Conservation (phyloP, 169 alveolate species). For the Plasmodium cynomolgi region DNA sequence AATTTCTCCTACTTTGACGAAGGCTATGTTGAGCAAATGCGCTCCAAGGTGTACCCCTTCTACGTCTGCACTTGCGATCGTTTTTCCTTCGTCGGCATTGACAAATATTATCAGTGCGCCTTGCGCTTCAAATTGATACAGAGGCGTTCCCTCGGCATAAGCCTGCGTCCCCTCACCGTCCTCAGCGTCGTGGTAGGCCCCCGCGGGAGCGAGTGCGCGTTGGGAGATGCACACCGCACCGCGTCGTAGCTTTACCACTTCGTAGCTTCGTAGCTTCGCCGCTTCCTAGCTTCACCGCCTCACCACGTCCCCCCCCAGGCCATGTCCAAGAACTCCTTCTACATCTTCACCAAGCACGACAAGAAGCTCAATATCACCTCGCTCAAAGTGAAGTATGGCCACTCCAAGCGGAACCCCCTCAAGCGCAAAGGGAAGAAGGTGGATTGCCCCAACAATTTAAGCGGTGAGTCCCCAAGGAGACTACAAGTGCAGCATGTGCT, state of each 20-base stretch:
- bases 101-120: conserved; percentile 26
- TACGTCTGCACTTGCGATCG: conserved; percentile 47
- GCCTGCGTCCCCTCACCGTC: conserved; percentile 18
- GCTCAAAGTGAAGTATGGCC: conserved; percentile 38
- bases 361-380: conserved; percentile 36
- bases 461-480: conserved; percentile 15
- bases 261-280: too few species aligned
- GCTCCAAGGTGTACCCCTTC: not conserved
- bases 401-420: not conserved
- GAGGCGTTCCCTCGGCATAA: conserved; percentile 3
- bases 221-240: not conserved
- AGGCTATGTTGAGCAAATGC: not conserved
- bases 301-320: not conserved
- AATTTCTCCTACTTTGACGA: conserved; percentile 22
- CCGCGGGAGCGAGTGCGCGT: not conserved
- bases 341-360: conserved; percentile 39
- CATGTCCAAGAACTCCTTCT: conserved; percentile 42
- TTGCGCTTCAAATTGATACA: conserved; percentile 7
- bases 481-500: not conserved
- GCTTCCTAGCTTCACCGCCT: too few species aligned
- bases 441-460: not conserved
- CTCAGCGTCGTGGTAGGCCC: conserved; percentile 18
- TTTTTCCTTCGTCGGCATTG: conserved; percentile 11
- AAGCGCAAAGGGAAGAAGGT: not conserved
- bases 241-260: too few species aligned